Base-by-base conservation (phyloP, 108 stramenopile genomes). In the Mediolabrus comicus region DNA sequence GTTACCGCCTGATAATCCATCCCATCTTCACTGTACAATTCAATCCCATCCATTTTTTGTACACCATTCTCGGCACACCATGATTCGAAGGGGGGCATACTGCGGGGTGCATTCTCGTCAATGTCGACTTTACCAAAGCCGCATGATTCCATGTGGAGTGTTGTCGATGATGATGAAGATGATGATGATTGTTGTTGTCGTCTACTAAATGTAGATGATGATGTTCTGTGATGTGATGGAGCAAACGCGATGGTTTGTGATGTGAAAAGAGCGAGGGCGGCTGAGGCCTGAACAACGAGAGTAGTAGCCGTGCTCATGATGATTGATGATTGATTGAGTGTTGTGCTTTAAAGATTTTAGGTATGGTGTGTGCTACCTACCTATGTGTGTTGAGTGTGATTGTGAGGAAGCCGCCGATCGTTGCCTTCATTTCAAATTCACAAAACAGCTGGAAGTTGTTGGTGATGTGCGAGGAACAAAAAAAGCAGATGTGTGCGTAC, bases 21-120 rank as follows among this genome's bases (percentile, higher is more conserved):
- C 24, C 75, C 75, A 35, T 81, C 75, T 61, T 77, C 75, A 34
- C 67, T 32, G 65, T 71, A 77, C 10, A 81, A 64, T 54, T 81
- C 29, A n/a, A 81, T 24, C 5, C 80, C 70, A 3, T 69, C 75
- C 19, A 77, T 41, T 34, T 62, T 76, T 62, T 81, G 80, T 1
- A 77, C 71, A 22, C 80, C 80, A 33, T 66, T 60, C 22, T 54
- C 26, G 13, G 58, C 54, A 19, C 62, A 64, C 80, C 80, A 81
- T 62, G 52, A 46, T 52, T 81, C 75, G 25, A 81, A 38, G 38
- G 64, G 12, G 16, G 33, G 55, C 12, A 81, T 22, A 49, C 61
- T 58, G 11, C 80, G 75, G 28, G 70, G 71, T 1, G 75, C 31
- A 19, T 62, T 39, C 64, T 81, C 80, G 33, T 9, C 24, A 4